Evolutionary conservation across 495 filamentous ascomycete genomes (phyloP).

Genomic region (Entonaema liquescens): DNA sequence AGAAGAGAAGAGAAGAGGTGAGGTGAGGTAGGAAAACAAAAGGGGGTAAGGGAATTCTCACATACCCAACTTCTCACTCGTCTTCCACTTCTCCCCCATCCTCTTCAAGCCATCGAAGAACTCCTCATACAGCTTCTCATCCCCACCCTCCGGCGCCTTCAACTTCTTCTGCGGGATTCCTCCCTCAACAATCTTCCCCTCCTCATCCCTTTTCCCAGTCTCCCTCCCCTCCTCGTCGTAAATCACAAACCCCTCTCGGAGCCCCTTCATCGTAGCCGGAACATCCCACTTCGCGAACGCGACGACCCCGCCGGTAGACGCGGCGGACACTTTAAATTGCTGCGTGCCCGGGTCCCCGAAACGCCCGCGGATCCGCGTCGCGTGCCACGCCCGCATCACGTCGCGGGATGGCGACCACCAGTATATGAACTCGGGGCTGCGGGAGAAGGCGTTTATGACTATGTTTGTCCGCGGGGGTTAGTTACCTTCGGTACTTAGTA

Average conservation of each 20-base stretch:
- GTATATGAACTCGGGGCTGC: conserved; percentile 34
- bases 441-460: conserved; percentile 42
- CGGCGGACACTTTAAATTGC: conserved; percentile 41
- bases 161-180: background rate
- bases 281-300: conserved; percentile 43
- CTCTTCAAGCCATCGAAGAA: conserved; percentile 26
- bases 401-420: conserved; percentile 34
- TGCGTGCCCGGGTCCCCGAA: conserved; percentile 36
- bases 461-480: background rate
- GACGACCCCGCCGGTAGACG: conserved; percentile 26
- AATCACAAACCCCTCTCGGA: conserved; percentile 25
- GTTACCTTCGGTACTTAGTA: background rate
- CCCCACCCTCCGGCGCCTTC: conserved; percentile 29
- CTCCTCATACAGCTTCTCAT: conserved; percentile 21
- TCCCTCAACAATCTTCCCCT: background rate
- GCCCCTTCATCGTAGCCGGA: conserved; percentile 20
- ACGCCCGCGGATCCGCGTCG: conserved; percentile 25
- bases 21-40: background rate
- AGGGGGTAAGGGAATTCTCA: background rate
- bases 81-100: conserved; percentile 37
- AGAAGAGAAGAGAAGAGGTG: background rate
- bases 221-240: conserved; percentile 30
- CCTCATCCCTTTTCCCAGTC: background rate
- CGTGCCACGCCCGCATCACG: conserved; percentile 36
- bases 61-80: conserved; percentile 40